These are phyloP conservation scores for Funneliformis caledonium DNA, from an alignment of 371 early-diverging fungal genomes.

Conservation along the genomic window DNA sequence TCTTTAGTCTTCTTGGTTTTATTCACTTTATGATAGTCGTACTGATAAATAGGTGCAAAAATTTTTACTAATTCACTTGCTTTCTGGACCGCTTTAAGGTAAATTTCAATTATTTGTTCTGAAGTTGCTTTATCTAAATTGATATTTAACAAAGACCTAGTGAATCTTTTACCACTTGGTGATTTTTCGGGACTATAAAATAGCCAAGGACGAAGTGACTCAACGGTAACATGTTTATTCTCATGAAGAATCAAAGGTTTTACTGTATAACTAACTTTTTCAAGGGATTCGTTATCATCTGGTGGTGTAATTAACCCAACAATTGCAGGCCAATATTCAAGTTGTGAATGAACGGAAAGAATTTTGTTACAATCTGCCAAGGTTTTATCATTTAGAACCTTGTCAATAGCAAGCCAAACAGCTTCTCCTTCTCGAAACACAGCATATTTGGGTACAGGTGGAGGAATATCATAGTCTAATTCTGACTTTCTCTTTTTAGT, in stretches of 20 bases:
- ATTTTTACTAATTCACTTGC: neutral
- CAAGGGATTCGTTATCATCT: neutral
- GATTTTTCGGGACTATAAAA: neutral
- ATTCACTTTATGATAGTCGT: neutral
- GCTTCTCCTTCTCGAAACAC: slow-evolving; percentile 9
- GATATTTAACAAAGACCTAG: neutral
- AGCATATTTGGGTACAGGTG: neutral
- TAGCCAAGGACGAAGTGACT: slow-evolving; percentile 21
- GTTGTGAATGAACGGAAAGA: neutral
- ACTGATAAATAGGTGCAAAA: neutral
- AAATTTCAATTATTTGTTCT: neutral
- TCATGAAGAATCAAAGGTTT: neutral
- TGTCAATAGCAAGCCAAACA: neutral
- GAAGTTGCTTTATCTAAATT: neutral
- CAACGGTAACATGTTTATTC: neutral
- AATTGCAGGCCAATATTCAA: slow-evolving; percentile 22
- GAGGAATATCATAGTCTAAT: neutral
- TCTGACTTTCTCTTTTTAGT: neutral
- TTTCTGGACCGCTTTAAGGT: neutral
- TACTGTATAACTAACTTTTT: neutral
- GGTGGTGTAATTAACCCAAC: neutral
- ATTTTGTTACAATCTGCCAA: neutral
- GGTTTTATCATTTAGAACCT: neutral
- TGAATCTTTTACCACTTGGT: neutral
- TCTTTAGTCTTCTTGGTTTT: neutral